phyloP scores from a whole-genome alignment of 768 basidiomycete genomes.

The Leucosporidium scottii region DNA sequence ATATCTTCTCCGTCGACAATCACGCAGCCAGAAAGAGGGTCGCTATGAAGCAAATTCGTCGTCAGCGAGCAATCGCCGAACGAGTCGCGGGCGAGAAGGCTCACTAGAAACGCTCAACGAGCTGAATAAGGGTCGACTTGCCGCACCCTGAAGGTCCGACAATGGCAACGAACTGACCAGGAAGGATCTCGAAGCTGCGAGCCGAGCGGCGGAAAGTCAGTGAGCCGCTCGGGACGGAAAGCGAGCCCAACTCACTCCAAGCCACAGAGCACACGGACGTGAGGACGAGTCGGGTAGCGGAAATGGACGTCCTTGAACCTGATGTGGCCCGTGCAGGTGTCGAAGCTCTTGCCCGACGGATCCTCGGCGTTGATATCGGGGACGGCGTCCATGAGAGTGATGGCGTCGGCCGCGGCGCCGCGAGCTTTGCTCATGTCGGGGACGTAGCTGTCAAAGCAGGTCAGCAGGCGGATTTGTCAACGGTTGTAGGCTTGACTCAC shows the following conservation, averaged over 20 bases:
- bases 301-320: slow-evolving; percentile 43
- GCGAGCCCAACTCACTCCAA: slow-evolving; percentile 36
- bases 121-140: slow-evolving; percentile 46
- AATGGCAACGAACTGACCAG: slow-evolving; percentile 44
- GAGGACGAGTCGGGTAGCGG: slow-evolving; percentile 42
- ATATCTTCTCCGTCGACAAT: slow-evolving; percentile 46
- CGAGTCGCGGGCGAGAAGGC: not conserved
- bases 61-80: not conserved
- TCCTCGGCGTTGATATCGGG: slow-evolving; percentile 73
- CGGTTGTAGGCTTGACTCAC: not conserved
- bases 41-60: slow-evolving; percentile 36
- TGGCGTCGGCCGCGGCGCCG: slow-evolving; percentile 64
- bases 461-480: too few relatives aligned
- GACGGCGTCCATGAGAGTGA: slow-evolving; percentile 63
- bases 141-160: slow-evolving; percentile 47
- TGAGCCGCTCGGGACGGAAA: slow-evolving; percentile 37
- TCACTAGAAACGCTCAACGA: slow-evolving; percentile 40
- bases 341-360: slow-evolving; percentile 41
- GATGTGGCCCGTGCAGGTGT: slow-evolving; percentile 42
- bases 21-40: slow-evolving; percentile 42
- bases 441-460: slow-evolving; percentile 44
- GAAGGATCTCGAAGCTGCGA: slow-evolving; percentile 39
- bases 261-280: slow-evolving; percentile 40
- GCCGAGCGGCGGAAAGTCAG: not conserved
- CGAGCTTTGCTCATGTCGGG: slow-evolving; percentile 82